Evolutionary conservation across 768 basidiomycete genomes (phyloP), one percentile per base, ranked within the genome.

Genomic region (Termitomyces sp.): DNA sequence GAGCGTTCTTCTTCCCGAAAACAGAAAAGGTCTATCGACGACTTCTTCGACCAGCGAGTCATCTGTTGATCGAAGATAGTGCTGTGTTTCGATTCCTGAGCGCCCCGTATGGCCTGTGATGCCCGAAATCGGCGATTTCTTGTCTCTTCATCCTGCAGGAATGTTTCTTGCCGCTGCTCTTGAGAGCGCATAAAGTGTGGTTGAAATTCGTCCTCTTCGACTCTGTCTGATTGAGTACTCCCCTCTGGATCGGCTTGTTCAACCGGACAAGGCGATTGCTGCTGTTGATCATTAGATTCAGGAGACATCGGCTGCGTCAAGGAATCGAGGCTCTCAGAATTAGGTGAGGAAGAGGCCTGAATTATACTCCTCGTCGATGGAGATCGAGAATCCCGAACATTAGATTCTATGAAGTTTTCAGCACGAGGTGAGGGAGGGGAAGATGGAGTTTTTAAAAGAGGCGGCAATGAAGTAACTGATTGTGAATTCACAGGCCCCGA

Each of bases 181-280:
- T 59, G 58, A 9, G 49, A 46, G 31, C 8, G 26, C 10, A 26
- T n/a, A 26, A 59, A 59, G 13, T n/a, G 29, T 31, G 27, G 9
- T 1, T 51, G 6, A 26, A 42, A 18, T 12, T 20, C 14, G 13
- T 32, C 31, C n/a, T 51, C 50, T 37, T 82, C 10, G 5, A 37
- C 22, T 9, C 24, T 7, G n/a, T 26, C 50, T 51, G 16, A 26
- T 16, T 27, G 14, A 46, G n/a, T n/a, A 24, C 42, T 43, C 42
- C 8, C 18, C 2, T 47, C 18, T 3, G 9, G 16, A 47, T 29
- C 3, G 16, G 10, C 18, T 12, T 31, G 46, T 31, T 31, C 29
- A 9, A 13, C 22, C 12, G 8, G 47, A 20, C 5, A 13, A 12
- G 14, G 31, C 1, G 10, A 2, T 48, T 32, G 7, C 32, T 32